Base-by-base conservation (phyloP, 805 yeast genomes). In the Yamadazyma tumulicola region DNA sequence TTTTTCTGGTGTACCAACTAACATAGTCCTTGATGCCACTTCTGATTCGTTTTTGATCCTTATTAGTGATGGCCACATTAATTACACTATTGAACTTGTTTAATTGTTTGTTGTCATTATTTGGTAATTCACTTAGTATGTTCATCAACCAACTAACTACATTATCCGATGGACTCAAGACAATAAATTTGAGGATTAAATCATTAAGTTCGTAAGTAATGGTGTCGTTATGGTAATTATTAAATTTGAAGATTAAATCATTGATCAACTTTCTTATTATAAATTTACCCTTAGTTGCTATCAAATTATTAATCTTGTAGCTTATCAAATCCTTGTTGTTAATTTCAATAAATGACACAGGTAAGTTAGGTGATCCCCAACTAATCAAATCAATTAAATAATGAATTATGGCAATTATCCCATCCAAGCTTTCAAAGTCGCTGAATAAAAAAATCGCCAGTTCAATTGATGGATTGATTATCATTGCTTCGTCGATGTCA, bases 361-460 rank as follows among this genome's bases (percentile, higher is more conserved):
- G 96, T 2, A 96, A 88, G 7, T 74, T 66, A 18, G 74, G 81
- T 45, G 81, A 76, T 1, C 95, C 96, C 91, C 94, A 89, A 5
- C 88, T 75, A 15, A 85, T 59, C 22, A 87, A 67, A 55, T 93
- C 98, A 45, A 85, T 81, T 46, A 89, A 59, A 55, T 77, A 87
- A 51, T 86, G 88, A 38, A 89, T 61, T 13, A 81, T 75, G 2
- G 87, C 69, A 26, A 73, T 65, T 38, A 87, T 64, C 4, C 95
- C 81, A 41, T 84, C 93, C 39, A 69, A 71, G 51, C 86, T 88
- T 40, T 78, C 80, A 27, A 81, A 64, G 11, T 54, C 52, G 28
- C 46, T 51, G 47, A 77, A 64, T 15, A 77, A 72, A 35, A 70
- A 64, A 24, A 84, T 50, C 3, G 86, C 74, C 3, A 84, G 74